phyloP scores from a whole-genome alignment of 176 grass and related monocot species.

The Triticum timopheevii region DNA sequence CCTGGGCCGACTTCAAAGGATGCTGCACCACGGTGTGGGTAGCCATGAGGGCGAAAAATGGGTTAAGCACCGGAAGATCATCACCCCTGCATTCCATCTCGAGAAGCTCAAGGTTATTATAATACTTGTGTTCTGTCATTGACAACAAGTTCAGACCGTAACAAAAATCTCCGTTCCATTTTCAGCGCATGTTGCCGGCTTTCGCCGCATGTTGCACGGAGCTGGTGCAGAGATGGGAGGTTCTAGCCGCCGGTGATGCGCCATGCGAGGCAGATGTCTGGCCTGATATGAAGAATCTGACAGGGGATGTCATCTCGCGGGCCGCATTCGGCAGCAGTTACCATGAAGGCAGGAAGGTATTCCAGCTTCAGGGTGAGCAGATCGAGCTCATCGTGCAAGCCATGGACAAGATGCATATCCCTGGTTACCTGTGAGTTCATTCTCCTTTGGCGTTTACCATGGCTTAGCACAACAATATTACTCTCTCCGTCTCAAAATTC shows the following conservation, averaged over 20 bases:
- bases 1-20: not conserved
- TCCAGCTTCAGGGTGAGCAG: slow-evolving; percentile 64
- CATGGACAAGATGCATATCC: slow-evolving; percentile 44
- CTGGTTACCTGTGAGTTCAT: slow-evolving; percentile 52
- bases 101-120: slow-evolving; percentile 67
- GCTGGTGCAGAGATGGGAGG: slow-evolving; percentile 52
- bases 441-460: not conserved
- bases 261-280: slow-evolving; percentile 57
- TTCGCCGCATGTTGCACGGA: slow-evolving; percentile 58
- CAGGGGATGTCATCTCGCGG: slow-evolving; percentile 69
- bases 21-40: slow-evolving; percentile 33
- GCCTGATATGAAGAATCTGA: slow-evolving; percentile 58
- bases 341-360: slow-evolving; percentile 56
- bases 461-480: too few species aligned
- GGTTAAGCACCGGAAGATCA: slow-evolving; percentile 66
- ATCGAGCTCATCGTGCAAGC: slow-evolving; percentile 16
- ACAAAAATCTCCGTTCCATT: not conserved
- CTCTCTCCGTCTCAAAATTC: too few species aligned
- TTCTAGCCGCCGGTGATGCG: not conserved
- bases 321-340: slow-evolving; percentile 78
- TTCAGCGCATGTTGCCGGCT: slow-evolving; percentile 57
- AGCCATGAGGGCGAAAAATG: slow-evolving; percentile 70
- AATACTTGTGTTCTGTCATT: not conserved
- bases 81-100: slow-evolving; percentile 74
- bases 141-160: not conserved